Evolutionary conservation across 352 stramenopile species (phyloP).

Genomic region (Phytophthora capsici): DNA sequence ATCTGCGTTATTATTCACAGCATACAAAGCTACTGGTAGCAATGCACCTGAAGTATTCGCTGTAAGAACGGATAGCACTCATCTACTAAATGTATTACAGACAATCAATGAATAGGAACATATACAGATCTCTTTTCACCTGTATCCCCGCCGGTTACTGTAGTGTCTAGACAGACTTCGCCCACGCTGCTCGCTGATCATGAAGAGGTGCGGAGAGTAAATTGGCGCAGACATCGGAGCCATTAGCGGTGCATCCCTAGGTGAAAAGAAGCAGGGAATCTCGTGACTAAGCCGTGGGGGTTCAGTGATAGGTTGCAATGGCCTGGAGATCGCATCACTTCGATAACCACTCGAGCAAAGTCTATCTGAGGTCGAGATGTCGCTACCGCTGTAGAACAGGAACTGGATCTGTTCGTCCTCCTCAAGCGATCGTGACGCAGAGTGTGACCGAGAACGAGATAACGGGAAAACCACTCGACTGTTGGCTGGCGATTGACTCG

Average conservation of each 20-base stretch:
- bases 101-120: not conserved
- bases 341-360: conserved; percentile 21
- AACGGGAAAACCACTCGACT: conserved; percentile 14
- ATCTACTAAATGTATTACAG: not conserved
- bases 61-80: too few relatives aligned
- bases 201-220: conserved; percentile 42
- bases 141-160: conserved; percentile 17
- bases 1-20: too few relatives aligned
- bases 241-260: conserved; percentile 32
- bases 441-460: conserved; percentile 18
- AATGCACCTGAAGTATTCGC: too few relatives aligned
- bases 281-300: conserved; percentile 40
- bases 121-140: conserved; percentile 10
- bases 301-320: conserved; percentile 14
- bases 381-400: conserved; percentile 54
- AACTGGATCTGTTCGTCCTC: conserved; percentile 44
- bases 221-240: conserved; percentile 30
- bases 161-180: conserved; percentile 18
- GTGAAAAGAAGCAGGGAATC: conserved; percentile 56
- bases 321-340: conserved; percentile 28
- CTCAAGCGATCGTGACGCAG: not conserved
- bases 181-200: conserved; percentile 33
- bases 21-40: too few relatives aligned
- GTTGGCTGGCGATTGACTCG: conserved; percentile 9
- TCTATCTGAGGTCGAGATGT: conserved; percentile 29